A percentile compares a stretch with the other conserved stretches of the same genome.
These are phyloP conservation scores for Fraxinus latifolia DNA, from an alignment of 305 asterid species.

Conservation along the genomic window DNA sequence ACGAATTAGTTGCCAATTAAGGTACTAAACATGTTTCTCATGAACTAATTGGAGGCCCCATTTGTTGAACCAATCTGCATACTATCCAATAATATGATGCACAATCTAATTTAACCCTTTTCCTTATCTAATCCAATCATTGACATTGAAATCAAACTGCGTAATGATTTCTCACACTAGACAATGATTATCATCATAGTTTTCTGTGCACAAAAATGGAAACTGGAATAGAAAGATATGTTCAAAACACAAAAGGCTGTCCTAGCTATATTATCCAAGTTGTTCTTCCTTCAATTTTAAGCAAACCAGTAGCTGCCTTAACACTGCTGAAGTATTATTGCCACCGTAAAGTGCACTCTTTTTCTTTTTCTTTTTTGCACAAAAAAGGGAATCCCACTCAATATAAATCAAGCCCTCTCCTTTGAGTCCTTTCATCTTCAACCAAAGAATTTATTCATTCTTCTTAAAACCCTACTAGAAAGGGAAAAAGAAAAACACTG, in stretches of 20 bases:
- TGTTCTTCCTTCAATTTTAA: constrained; percentile 38
- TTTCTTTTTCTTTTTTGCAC: background rate
- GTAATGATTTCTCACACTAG: background rate
- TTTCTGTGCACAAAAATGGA: background rate
- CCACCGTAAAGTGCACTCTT: background rate
- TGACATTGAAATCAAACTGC: background rate
- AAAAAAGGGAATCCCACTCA: background rate
- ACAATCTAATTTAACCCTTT: background rate
- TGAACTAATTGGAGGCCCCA: background rate
- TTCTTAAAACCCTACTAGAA: background rate
- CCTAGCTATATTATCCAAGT: background rate
- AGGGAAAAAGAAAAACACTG: background rate
- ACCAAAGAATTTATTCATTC: background rate
- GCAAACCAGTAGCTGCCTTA: constrained; percentile 41
- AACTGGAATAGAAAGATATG: constrained; percentile 24
- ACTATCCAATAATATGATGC: background rate
- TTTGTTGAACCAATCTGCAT: background rate
- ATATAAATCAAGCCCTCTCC: constrained; percentile 16
- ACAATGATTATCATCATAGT: background rate
- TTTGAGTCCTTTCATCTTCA: background rate
- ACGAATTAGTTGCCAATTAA: background rate
- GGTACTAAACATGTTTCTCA: background rate
- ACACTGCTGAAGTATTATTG: constrained; percentile 27
- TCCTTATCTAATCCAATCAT: background rate
- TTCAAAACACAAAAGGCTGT: no score